These are phyloP conservation scores for Fusarium tjaetaba DNA, from an alignment of 2,329 filamentous ascomycete species.

Conservation along the genomic window DNA sequence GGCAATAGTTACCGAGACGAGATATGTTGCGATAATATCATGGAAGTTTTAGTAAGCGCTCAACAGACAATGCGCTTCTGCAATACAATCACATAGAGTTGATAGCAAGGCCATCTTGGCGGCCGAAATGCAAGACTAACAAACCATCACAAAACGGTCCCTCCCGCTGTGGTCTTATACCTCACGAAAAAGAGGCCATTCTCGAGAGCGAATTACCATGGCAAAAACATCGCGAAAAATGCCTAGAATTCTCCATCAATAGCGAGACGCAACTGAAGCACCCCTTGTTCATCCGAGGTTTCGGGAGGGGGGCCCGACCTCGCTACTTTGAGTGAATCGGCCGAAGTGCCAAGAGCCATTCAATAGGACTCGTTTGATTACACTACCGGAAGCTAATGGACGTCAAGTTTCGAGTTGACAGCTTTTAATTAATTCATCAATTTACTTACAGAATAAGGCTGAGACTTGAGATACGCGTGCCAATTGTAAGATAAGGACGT, in stretches of 20 bases:
- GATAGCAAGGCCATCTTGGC: background rate
- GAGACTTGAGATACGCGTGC: background rate
- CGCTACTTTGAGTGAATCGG: constrained; percentile 18
- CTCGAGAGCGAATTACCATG: background rate
- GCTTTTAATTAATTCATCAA: background rate
- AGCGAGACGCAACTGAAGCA: constrained; percentile 37
- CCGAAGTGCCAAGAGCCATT: constrained; percentile 20
- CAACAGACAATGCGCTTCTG: background rate
- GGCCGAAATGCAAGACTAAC: background rate
- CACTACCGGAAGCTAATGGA: background rate
- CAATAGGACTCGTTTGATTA: background rate
- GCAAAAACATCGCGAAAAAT: background rate
- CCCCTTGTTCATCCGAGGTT: constrained; percentile 32
- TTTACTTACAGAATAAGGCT: constrained; percentile 9
- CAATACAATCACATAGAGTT: background rate
- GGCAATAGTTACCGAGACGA: background rate
- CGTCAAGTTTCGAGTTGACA: constrained; percentile 23
- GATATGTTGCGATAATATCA: background rate
- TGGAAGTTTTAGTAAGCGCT: constrained; percentile 28
- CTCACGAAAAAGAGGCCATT: constrained; percentile 2
- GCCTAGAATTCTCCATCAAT: constrained; percentile 37
- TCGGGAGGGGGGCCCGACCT: constrained; percentile 24
- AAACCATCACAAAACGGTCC: background rate
- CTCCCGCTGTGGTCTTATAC: constrained; percentile 6
- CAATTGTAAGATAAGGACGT: background rate